Evolutionary conservation across 352 stramenopile species (phyloP), one percentile per base, ranked within the genome.

Genomic region (Pythium coloratum): DNA sequence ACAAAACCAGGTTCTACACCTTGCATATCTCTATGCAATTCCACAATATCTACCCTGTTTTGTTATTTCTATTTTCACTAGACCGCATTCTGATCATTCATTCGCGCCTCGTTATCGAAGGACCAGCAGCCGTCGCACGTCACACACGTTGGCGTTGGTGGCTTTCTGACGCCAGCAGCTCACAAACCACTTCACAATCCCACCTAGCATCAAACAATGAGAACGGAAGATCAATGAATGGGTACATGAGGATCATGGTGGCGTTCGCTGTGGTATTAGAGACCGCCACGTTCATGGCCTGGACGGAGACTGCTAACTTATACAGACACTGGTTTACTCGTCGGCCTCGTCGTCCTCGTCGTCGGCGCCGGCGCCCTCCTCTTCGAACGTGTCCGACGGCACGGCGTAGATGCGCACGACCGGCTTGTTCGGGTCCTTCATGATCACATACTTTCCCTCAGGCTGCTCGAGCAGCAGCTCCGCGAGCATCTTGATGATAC

Each of bases 401-500:
- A 99, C 97, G 55, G 87, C 88, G 84, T 99, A 99, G 60, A 99
- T 86, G 55, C 93, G 90, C 50, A 99, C 77, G 67, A 99, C 84
- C 14, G 96, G 89, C 80, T 99, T 99, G 85, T 99, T 99, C 13
- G 97, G 97, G 83, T 99, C 97, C 72, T 97, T 97, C 87, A 98
- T 95, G 68, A 99, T 89, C 51, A 99, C 95, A 81, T 99, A 99
- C 84, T 99, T 99, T 59, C 97, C 97, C 71, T 99, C 94, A 6
- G 93, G 83, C 74, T 99, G 89, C 76, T 98, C 92, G 46, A 96
- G 79, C 60, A 99, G 82, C 58, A 98, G 76, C 72, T 98, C 86
- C 47, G 97, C 83, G 62, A 99, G 90, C 88, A 98, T 97, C 77
- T 95, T 95, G 76, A 95, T 82, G 70, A 95, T 91, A 24, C 96